Percentiles rank a stretch among this genome's conserved stretches.
Evolutionary conservation across 352 stramenopile genomes (phyloP).

Genomic region (Pythium biforme): DNA sequence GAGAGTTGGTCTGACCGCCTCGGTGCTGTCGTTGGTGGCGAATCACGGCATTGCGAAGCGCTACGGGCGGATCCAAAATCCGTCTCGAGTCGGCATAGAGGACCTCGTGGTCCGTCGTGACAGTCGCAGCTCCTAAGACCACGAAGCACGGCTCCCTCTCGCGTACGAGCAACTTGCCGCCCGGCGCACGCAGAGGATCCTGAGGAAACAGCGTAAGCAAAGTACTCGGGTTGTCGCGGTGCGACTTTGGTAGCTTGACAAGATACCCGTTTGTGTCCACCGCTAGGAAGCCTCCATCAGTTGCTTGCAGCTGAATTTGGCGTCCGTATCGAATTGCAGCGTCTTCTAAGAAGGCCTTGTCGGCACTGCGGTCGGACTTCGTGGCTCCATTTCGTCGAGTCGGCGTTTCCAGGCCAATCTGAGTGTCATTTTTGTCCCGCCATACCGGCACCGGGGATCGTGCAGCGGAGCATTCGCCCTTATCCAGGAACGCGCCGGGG

Average conservation of each 20-base stretch:
- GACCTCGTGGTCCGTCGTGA: slow-evolving; percentile 17
- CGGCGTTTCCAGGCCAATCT: background rate
- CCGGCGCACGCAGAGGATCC: slow-evolving; percentile 22
- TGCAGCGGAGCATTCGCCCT: background rate
- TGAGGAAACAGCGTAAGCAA: slow-evolving; percentile 41
- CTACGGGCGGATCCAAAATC: slow-evolving; percentile 1
- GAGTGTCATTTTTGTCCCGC: background rate
- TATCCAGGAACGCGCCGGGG: background rate
- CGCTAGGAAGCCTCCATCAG: slow-evolving; percentile 39
- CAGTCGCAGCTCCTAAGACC: slow-evolving; percentile 28
- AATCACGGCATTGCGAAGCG: slow-evolving; percentile 9
- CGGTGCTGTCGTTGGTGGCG: slow-evolving; percentile 14
- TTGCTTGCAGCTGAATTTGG: slow-evolving; percentile 37
- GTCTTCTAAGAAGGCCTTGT: background rate
- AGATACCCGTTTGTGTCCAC: slow-evolving; percentile 37
- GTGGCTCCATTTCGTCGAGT: background rate
- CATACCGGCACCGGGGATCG: background rate
- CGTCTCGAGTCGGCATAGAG: slow-evolving; percentile 17
- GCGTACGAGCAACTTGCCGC: slow-evolving; percentile 24
- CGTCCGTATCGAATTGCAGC: slow-evolving; percentile 36
- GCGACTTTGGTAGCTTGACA: slow-evolving; percentile 29
- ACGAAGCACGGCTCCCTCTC: slow-evolving; percentile 34
- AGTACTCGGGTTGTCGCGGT: slow-evolving; percentile 32
- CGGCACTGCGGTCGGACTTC: background rate
- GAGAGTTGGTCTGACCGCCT: background rate